Conservation (phyloP, 495 filamentous ascomycete genomes). For the Talaromyces trachyspermus region DNA sequence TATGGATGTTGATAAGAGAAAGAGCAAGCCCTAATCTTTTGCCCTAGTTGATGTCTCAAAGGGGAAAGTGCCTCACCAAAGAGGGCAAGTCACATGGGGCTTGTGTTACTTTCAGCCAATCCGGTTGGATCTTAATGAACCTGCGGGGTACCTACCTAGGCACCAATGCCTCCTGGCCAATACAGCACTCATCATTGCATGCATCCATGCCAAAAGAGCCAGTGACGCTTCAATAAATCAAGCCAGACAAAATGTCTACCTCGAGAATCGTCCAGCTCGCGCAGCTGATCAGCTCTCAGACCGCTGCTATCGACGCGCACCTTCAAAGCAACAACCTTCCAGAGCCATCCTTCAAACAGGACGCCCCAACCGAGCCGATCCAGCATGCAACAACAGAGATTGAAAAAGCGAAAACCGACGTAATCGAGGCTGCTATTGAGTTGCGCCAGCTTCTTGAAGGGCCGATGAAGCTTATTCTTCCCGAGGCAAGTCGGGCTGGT, state of each 20-base stretch:
- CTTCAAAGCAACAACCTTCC: constrained; percentile 1
- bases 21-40: too few relatives aligned
- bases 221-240: too few relatives aligned
- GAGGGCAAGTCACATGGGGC: too few relatives aligned
- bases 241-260: background rate
- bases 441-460: constrained; percentile 4
- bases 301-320: background rate
- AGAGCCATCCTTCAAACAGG: constrained; percentile 3
- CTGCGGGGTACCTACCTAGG: too few relatives aligned
- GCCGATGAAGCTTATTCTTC: constrained; percentile 7
- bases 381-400: background rate
- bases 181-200: too few relatives aligned
- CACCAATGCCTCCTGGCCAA: too few relatives aligned
- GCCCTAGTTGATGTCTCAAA: too few relatives aligned
- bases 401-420: background rate
- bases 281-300: constrained; percentile 5
- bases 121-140: too few relatives aligned
- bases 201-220: too few relatives aligned
- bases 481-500: background rate
- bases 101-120: too few relatives aligned
- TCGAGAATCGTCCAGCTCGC: constrained; percentile 9
- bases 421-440: constrained; percentile 6
- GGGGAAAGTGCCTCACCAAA: too few relatives aligned
- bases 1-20: too few relatives aligned
- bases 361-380: constrained; percentile 4